Evolutionary conservation across 2,329 filamentous ascomycete genomes (phyloP).

Genomic region (Botrytis hyacinthi): DNA sequence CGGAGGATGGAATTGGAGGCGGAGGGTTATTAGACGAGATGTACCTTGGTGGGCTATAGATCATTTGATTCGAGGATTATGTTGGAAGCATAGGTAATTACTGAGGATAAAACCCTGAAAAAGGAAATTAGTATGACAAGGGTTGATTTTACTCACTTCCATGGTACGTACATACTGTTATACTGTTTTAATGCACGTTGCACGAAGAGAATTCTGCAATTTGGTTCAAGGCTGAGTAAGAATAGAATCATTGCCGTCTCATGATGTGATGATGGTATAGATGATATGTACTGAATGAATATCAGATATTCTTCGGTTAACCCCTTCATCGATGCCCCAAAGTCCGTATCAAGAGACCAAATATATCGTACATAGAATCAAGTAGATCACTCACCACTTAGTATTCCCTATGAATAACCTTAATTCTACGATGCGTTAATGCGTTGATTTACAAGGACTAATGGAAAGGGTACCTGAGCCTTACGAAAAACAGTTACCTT

Average conservation of each 20-base stretch:
- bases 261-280: not conserved
- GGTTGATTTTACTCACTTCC: not conserved
- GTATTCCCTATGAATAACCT: not conserved
- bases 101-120: slow-evolving; percentile 3
- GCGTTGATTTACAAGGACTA: slow-evolving; percentile 1
- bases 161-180: not conserved
- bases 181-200: not conserved
- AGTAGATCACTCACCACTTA: not conserved
- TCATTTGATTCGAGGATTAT: slow-evolving; percentile 9
- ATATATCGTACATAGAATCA: not conserved
- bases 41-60: not conserved
- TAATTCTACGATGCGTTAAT: slow-evolving; percentile 13
- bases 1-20: not conserved
- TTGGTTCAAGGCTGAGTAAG: not conserved
- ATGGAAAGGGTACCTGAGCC: slow-evolving; percentile 4
- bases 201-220: not conserved
- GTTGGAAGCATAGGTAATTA: not conserved
- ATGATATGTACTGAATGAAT: not conserved
- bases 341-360: not conserved
- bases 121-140: slow-evolving; percentile 6
- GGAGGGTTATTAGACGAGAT: not conserved
- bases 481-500: slow-evolving; percentile 2
- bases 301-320: not conserved
- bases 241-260: not conserved
- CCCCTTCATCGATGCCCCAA: not conserved